Percentiles rank a stretch among this genome's conserved stretches.
These are phyloP conservation scores for Suhomyces maxii DNA, from an alignment of 1,139 yeast genomes.

Conservation along the genomic window DNA sequence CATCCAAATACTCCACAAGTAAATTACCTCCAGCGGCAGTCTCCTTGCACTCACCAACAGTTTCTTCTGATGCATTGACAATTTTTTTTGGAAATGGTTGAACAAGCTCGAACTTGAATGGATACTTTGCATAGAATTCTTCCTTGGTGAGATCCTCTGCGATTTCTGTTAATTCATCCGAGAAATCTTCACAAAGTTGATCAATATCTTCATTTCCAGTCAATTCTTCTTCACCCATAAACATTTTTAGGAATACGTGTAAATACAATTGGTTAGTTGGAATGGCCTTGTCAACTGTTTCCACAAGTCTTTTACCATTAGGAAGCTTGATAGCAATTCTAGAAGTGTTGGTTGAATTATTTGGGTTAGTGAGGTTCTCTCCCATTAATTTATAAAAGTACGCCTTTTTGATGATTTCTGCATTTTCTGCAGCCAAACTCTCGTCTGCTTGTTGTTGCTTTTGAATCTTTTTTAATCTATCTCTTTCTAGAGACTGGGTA, in stretches of 20 bases:
- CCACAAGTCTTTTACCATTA: constrained; percentile 62
- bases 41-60: constrained; percentile 26
- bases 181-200: constrained; percentile 12
- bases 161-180: constrained; percentile 15
- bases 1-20: constrained; percentile 35
- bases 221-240: constrained; percentile 9
- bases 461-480: constrained; percentile 37
- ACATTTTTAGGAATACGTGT: constrained; percentile 53
- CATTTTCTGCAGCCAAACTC: constrained; percentile 5
- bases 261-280: constrained; percentile 64
- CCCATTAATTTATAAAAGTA: constrained; percentile 1
- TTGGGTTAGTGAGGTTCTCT: constrained; percentile 3
- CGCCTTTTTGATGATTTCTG: constrained; percentile 1
- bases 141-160: constrained; percentile 10
- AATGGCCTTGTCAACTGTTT: constrained; percentile 49
- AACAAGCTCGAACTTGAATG: constrained; percentile 39
- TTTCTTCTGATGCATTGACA: constrained; percentile 18
- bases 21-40: constrained; percentile 42
- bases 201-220: constrained; percentile 5
- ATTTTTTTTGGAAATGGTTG: constrained; percentile 47
- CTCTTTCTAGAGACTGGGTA: constrained; percentile 48
- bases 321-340: constrained; percentile 42
- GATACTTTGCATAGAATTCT: constrained; percentile 25
- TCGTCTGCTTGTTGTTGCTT: constrained; percentile 21
- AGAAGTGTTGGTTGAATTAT: constrained; percentile 1